Percentiles rank a stretch among this genome's conserved stretches.
These are phyloP conservation scores for Picochlorum sp. DNA, from an alignment of 139 green algal genomes.

Conservation along the genomic window DNA sequence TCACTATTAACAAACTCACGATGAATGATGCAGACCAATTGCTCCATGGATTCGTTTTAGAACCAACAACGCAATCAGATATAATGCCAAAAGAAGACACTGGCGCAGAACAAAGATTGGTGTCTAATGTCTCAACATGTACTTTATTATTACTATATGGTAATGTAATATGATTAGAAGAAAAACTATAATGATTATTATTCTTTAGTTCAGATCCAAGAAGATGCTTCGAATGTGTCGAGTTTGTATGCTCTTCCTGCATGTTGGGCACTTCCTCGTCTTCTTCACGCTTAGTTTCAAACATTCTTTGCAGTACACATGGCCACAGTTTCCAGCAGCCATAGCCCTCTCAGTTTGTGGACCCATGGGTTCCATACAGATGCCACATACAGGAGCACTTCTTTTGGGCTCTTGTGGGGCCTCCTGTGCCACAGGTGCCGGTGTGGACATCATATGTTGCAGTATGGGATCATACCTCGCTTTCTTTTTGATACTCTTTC, in stretches of 20 bases:
- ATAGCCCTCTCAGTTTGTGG: slow-evolving; percentile 15
- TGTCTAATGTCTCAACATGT: slow-evolving; percentile 36
- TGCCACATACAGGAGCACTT: slow-evolving; percentile 29
- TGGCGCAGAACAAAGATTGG: slow-evolving; percentile 93
- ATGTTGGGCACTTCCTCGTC: slow-evolving; percentile 55
- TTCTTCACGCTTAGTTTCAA: slow-evolving; percentile 26
- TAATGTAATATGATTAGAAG: slow-evolving; percentile 1
- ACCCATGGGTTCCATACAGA: slow-evolving; percentile 44
- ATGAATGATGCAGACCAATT: slow-evolving; percentile 56
- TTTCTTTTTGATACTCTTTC: not conserved
- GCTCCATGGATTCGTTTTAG: slow-evolving; percentile 92
- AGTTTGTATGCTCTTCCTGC: slow-evolving; percentile 31
- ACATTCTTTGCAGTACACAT: slow-evolving; percentile 51
- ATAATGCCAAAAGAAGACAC: slow-evolving; percentile 93
- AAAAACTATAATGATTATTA: not conserved
- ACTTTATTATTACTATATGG: not conserved
- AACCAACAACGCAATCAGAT: slow-evolving; percentile 92
- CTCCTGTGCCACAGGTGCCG: too few species aligned
- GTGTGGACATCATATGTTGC: too few species aligned
- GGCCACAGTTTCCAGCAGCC: slow-evolving; percentile 34
- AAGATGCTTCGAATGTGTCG: slow-evolving; percentile 35
- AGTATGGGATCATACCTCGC: too few species aligned
- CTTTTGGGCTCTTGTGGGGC: not conserved
- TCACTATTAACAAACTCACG: not conserved
- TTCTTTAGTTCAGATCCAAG: slow-evolving; percentile 11